Percentiles rank a stretch among this genome's conserved stretches.
phyloP scores from a whole-genome alignment of 1,139 yeast genomes.

The Hansenula anomala region DNA sequence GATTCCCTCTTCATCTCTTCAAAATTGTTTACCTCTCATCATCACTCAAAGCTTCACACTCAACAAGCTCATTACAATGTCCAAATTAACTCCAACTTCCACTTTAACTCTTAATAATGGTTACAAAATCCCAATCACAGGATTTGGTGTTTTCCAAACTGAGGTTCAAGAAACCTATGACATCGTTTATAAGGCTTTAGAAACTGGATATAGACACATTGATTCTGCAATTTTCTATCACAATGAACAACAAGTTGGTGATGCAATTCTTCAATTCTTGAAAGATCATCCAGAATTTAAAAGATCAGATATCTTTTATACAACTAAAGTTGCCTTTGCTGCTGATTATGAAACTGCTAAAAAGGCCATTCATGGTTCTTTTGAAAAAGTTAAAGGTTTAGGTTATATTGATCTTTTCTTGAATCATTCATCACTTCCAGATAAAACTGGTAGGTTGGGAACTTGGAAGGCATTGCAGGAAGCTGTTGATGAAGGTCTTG shows the following conservation, averaged over 20 bases:
- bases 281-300: not conserved
- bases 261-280: conserved; percentile 27
- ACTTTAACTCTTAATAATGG: conserved; percentile 21
- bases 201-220: conserved; percentile 52
- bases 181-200: conserved; percentile 34
- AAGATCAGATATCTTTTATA: not conserved
- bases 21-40: too few species aligned
- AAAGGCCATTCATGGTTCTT: not conserved
- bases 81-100: conserved; percentile 1
- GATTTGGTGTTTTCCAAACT: conserved; percentile 14
- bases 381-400: not conserved
- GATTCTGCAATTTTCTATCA: conserved; percentile 35
- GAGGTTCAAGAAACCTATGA: conserved; percentile 11
- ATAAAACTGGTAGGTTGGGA: conserved; percentile 30
- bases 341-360: not conserved
- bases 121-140: conserved; percentile 3
- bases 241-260: conserved; percentile 40
- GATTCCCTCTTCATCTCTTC: too few species aligned
- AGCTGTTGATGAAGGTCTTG: conserved; percentile 24
- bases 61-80: not conserved
- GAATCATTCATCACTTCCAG: conserved; percentile 34
- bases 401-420: conserved; percentile 19
- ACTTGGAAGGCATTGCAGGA: conserved; percentile 40
- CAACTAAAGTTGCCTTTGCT: not conserved
- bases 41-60: too few species aligned